phyloP scores from a whole-genome alignment of 1,284 basidiomycete species.

The Mycena sp. region DNA sequence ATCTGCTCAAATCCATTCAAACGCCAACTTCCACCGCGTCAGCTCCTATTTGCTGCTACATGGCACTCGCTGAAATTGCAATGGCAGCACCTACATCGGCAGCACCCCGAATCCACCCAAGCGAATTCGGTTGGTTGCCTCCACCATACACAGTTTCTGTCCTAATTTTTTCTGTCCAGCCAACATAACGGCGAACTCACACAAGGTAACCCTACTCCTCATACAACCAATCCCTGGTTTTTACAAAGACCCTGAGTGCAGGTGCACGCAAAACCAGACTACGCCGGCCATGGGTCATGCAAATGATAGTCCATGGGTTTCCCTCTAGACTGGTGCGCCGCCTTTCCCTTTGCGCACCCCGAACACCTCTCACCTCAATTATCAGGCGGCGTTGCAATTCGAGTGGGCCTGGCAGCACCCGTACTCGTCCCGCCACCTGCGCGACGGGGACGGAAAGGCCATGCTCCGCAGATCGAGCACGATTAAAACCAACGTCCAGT shows the following conservation, averaged over 20 bases:
- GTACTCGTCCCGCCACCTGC: conserved; percentile 65
- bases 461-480: conserved; percentile 46
- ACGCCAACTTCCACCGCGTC: conserved; percentile 68
- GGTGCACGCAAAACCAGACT: conserved; percentile 79
- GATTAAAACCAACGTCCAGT: conserved; percentile 59
- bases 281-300: conserved; percentile 89
- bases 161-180: conserved; percentile 41
- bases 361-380: neutral
- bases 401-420: conserved; percentile 95
- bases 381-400: conserved; percentile 81
- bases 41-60: conserved; percentile 35
- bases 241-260: neutral
- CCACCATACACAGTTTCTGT: neutral
- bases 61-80: conserved; percentile 10
- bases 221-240: neutral
- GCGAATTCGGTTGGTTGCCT: conserved; percentile 60
- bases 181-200: conserved; percentile 89
- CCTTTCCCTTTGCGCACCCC: neutral
- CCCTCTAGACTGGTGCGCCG: conserved; percentile 73
- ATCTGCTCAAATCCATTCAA: conserved; percentile 79
- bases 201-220: conserved; percentile 48
- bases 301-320: conserved; percentile 90
- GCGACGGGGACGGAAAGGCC: conserved; percentile 50
- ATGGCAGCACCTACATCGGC: conserved; percentile 76
- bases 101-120: conserved; percentile 85